A percentile compares a stretch with the other conserved stretches of the same genome.
phyloP scores from a whole-genome alignment of 1,284 basidiomycete species.

The Quambalaria eucalypti region DNA sequence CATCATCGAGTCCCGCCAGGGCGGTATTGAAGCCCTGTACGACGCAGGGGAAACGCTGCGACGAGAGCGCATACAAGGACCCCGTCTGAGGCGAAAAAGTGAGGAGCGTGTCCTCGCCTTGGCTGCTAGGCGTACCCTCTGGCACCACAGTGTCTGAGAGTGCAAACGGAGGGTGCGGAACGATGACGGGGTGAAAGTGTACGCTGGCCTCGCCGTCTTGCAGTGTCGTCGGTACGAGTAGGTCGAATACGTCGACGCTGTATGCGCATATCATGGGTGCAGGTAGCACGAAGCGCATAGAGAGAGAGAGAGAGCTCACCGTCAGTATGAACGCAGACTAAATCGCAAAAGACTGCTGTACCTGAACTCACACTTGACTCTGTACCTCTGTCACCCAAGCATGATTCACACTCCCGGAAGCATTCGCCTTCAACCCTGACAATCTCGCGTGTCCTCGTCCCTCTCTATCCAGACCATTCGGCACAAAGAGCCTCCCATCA shows the following conservation, averaged over 20 bases:
- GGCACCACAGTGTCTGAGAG: background rate
- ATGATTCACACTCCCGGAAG: background rate
- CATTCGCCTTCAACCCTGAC: background rate
- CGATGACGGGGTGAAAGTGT: slow-evolving; percentile 24
- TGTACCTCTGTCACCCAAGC: background rate
- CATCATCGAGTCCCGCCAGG: background rate
- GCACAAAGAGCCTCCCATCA: background rate
- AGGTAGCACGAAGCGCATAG: no score
- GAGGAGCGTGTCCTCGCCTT: background rate
- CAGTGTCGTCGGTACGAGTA: slow-evolving; percentile 25
- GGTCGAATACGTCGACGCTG: slow-evolving; percentile 33
- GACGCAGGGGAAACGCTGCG: slow-evolving; percentile 19
- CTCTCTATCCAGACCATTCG: background rate
- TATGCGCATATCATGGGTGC: no score
- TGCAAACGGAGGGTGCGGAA: slow-evolving; percentile 23
- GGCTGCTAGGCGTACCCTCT: background rate
- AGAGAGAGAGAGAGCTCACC: no score
- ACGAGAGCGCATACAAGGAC: slow-evolving; percentile 8
- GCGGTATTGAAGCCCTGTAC: background rate
- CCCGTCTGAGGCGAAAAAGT: background rate
- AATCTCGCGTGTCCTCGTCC: background rate
- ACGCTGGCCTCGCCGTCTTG: slow-evolving; percentile 1
- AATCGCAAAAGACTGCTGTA: no score
- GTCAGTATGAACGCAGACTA: no score
- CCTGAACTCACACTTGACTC: no score